Percentiles rank a stretch among this genome's conserved stretches.
Conservation (phyloP, 148 eudicot species). For the Agrostemma githago region DNA sequence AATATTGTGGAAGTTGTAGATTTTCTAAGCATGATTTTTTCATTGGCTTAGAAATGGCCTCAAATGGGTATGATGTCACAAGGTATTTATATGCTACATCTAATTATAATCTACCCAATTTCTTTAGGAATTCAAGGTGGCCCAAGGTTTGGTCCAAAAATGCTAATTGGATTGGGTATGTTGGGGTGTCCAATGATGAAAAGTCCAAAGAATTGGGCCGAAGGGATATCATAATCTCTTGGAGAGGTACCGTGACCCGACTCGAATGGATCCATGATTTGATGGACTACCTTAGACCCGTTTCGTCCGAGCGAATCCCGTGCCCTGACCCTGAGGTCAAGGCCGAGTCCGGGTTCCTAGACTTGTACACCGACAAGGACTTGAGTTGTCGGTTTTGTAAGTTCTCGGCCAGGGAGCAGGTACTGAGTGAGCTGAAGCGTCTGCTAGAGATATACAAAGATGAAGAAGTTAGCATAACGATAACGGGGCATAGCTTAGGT, state of each 20-base stretch:
- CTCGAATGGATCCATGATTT: slow-evolving; percentile 59
- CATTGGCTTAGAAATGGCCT: slow-evolving; percentile 30
- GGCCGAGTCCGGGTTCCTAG: slow-evolving; percentile 56
- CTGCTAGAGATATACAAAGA: slow-evolving; percentile 29
- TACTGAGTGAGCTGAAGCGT: slow-evolving; percentile 42
- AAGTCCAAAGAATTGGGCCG: slow-evolving; percentile 46
- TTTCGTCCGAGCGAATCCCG: slow-evolving; percentile 35
- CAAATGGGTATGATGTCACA: slow-evolving; percentile 47
- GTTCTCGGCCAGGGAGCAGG: slow-evolving; percentile 54
- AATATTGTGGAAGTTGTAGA: slow-evolving; percentile 58
- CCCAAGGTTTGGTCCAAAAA: slow-evolving; percentile 61
- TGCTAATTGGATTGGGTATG: slow-evolving; percentile 77
- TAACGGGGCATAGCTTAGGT: slow-evolving; percentile 84
- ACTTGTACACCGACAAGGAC: slow-evolving; percentile 50
- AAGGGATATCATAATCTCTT: slow-evolving; percentile 54
- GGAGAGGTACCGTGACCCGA: slow-evolving; percentile 73
- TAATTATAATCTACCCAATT: slow-evolving; percentile 46
- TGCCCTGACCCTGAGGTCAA: slow-evolving; percentile 41
- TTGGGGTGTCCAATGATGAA: slow-evolving; percentile 67
- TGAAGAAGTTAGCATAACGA: slow-evolving; percentile 66
- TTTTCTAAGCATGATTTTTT: slow-evolving; percentile 36
- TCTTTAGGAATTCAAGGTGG: slow-evolving; percentile 54
- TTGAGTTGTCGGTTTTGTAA: slow-evolving; percentile 33
- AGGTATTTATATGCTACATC: slow-evolving; percentile 60
- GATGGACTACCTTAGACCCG: slow-evolving; percentile 43